Evolutionary conservation across 2,329 filamentous ascomycete genomes (phyloP).

Genomic region (Neurospora crassa): DNA sequence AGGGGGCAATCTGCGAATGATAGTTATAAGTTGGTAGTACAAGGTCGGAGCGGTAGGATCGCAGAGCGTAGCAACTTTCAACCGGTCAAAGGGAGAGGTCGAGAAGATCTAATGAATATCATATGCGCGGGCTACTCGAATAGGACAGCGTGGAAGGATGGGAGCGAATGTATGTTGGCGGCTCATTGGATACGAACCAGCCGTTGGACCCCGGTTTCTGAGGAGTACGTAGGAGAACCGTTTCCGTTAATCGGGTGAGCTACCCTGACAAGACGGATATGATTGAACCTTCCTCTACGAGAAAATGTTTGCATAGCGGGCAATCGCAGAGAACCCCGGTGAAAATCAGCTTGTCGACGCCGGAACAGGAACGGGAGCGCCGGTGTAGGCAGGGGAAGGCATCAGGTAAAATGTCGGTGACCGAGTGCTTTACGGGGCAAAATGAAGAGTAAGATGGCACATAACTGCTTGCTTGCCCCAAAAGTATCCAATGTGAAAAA

Average conservation of each 20-base stretch:
- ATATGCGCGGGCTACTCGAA: background rate
- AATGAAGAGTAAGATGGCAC: too few relatives aligned
- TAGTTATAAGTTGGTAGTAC: background rate
- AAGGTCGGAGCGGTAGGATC: background rate
- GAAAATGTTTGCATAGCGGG: background rate
- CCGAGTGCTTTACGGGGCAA: background rate
- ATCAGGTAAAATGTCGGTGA: background rate
- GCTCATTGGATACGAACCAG: background rate
- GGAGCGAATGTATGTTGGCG: background rate
- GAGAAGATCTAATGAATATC: background rate
- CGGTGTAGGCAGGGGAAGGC: background rate
- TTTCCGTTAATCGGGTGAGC: background rate
- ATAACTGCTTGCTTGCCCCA: too few relatives aligned
- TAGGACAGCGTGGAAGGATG: background rate
- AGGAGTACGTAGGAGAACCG: background rate
- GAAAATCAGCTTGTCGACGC: background rate
- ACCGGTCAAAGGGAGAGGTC: background rate
- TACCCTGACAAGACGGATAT: background rate
- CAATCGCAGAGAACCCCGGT: background rate
- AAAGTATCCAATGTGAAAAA: too few relatives aligned
- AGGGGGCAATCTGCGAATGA: background rate
- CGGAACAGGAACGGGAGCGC: background rate
- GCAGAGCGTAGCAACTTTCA: background rate
- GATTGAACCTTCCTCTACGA: background rate
- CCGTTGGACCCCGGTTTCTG: background rate